Conservation (phyloP, 2,329 filamentous ascomycete genomes). For the Xylariaceae sp. region DNA sequence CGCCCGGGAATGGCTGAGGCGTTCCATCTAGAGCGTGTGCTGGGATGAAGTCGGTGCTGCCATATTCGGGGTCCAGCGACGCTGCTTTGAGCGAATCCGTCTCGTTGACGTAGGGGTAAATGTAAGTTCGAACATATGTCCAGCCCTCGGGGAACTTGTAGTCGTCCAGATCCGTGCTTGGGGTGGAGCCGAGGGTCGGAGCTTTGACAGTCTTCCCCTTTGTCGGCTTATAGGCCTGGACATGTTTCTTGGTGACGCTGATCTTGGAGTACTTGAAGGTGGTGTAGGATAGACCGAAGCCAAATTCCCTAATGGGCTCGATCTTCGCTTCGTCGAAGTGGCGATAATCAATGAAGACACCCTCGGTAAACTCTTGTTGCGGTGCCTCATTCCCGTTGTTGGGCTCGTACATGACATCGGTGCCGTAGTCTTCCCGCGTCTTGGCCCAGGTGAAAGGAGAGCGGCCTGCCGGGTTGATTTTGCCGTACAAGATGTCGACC, state of each 20-base stretch:
- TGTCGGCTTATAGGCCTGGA: conserved; percentile 55
- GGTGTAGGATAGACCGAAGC: conserved; percentile 77
- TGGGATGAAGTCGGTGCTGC: conserved; percentile 61
- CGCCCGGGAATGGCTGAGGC: conserved; percentile 53
- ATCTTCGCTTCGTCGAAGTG: conserved; percentile 66
- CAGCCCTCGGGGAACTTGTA: conserved; percentile 66
- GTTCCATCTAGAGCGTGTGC: conserved; percentile 52
- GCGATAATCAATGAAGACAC: conserved; percentile 79
- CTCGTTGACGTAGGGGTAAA: conserved; percentile 72
- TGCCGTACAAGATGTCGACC: conserved; percentile 79
- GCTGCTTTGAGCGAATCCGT: conserved; percentile 54
- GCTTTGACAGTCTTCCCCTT: conserved; percentile 61
- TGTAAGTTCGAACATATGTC: conserved; percentile 51
- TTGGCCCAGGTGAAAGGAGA: conserved; percentile 78
- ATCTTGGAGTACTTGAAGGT: conserved; percentile 74
- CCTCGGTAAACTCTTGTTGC: conserved; percentile 73
- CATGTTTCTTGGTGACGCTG: conserved; percentile 49
- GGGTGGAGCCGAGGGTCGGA: conserved; percentile 58
- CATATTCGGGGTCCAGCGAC: conserved; percentile 59
- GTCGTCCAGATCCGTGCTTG: conserved; percentile 59
- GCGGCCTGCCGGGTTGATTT: conserved; percentile 72
- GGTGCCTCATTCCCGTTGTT: conserved; percentile 67
- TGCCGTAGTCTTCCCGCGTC: conserved; percentile 65
- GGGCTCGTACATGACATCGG: conserved; percentile 63
- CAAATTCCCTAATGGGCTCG: conserved; percentile 76